Evolutionary conservation across 306 rosid genomes (phyloP).

Genomic region (Oxytropis ochrocephala): DNA sequence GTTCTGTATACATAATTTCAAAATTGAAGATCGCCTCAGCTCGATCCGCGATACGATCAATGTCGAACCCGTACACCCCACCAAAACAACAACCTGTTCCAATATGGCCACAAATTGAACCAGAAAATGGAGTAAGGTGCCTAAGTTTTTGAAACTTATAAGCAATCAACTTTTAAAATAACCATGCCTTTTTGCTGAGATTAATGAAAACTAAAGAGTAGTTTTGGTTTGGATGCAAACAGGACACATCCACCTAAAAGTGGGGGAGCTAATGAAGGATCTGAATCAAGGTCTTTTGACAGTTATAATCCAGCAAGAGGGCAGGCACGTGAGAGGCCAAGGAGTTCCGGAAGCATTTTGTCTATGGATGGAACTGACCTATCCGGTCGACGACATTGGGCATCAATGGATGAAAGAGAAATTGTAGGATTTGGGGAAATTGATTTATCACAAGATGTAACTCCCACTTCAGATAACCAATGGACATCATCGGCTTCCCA

Average conservation of each 20-base stretch:
- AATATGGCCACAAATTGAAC: constrained; percentile 26
- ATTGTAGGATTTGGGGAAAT: constrained; percentile 22
- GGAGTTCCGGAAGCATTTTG: constrained; percentile 28
- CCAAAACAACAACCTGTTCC: constrained; percentile 34
- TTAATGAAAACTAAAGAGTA: neutral
- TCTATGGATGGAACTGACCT: constrained; percentile 40
- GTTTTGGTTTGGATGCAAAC: constrained; percentile 17
- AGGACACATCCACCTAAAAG: constrained; percentile 34
- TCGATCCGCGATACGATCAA: constrained; percentile 56
- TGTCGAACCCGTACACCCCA: constrained; percentile 31
- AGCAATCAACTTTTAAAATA: neutral
- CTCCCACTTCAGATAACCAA: constrained; percentile 5
- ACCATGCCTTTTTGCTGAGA: neutral
- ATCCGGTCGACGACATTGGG: constrained; percentile 27
- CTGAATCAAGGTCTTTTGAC: constrained; percentile 25
- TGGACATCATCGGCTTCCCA: constrained; percentile 20
- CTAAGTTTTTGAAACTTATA: constrained; percentile 1
- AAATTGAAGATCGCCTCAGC: constrained; percentile 70
- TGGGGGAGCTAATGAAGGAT: constrained; percentile 20
- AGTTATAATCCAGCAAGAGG: neutral
- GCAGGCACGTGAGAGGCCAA: constrained; percentile 38
- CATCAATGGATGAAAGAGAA: constrained; percentile 41
- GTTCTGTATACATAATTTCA: constrained; percentile 70
- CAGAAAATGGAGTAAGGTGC: constrained; percentile 47
- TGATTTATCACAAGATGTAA: constrained; percentile 36